Conservation (phyloP, 345 rosid genomes). For the Balakata baccata region DNA sequence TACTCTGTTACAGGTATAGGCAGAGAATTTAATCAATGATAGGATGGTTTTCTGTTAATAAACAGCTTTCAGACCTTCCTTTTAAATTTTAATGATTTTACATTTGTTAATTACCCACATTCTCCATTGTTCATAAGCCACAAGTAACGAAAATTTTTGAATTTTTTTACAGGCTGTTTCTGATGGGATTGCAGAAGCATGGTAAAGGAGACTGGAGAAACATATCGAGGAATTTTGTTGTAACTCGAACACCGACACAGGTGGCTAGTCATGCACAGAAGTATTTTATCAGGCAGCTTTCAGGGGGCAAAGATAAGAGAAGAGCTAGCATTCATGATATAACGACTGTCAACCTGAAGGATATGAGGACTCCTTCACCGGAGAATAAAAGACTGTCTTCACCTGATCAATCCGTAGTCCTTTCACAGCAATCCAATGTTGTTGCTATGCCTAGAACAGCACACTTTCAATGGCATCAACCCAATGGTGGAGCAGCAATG, state of each 20-base stretch:
- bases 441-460: conserved; percentile 32
- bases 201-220: conserved; percentile 40
- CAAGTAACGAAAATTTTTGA: not conserved
- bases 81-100: too few relatives aligned
- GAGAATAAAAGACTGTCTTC: conserved; percentile 37
- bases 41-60: not conserved
- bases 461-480: conserved; percentile 52
- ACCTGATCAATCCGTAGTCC: conserved; percentile 36
- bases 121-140: not conserved
- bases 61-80: too few relatives aligned
- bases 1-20: not conserved
- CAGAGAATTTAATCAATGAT: not conserved
- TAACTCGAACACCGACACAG: conserved; percentile 33
- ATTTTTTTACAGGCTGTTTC: conserved; percentile 23
- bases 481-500: conserved; percentile 33
- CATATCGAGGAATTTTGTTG: conserved; percentile 31
- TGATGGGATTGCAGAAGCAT: conserved; percentile 35
- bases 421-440: conserved; percentile 32
- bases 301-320: conserved; percentile 32
- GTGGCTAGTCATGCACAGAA: conserved; percentile 39
- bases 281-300: conserved; percentile 35
- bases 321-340: conserved; percentile 37
- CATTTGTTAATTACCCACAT: too few relatives aligned
- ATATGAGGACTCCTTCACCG: conserved; percentile 48
- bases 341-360: conserved; percentile 36